A percentile compares a stretch with the other conserved stretches of the same genome.
Conservation (phyloP, 345 rosid species). For the Citrus unshiu region DNA sequence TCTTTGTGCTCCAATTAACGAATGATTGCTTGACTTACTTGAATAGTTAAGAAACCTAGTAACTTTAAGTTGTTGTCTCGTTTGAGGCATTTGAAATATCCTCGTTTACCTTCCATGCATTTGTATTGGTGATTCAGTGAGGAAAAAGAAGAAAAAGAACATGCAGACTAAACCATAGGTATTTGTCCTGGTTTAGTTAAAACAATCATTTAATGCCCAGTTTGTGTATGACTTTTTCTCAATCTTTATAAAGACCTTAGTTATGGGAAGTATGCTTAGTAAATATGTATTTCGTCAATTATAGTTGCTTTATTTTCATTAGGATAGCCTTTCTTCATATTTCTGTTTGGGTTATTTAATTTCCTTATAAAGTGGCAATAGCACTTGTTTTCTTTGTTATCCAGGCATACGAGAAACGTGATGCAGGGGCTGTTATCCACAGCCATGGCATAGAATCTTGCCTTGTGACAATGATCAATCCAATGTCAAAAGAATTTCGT, state of each 20-base stretch:
- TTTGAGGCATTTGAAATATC: background rate
- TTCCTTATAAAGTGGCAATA: background rate
- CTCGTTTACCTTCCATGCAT: background rate
- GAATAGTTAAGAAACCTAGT: background rate
- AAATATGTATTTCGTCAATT: conserved; percentile 3
- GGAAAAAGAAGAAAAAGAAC: background rate
- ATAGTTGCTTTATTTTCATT: background rate
- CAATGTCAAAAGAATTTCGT: conserved; percentile 74
- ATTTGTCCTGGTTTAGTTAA: conserved; percentile 1
- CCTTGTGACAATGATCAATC: conserved; percentile 89
- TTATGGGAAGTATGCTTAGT: background rate
- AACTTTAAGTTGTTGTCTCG: background rate
- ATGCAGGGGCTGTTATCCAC: conserved; percentile 98
- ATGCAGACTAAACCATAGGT: background rate
- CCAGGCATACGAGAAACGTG: conserved; percentile 79
- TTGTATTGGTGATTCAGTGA: background rate
- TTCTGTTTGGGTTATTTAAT: background rate
- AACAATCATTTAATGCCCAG: background rate
- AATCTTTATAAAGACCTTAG: conserved; percentile 2
- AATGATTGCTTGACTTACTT: background rate
- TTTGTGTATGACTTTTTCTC: conserved; percentile 1
- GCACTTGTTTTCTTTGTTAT: conserved; percentile 6
- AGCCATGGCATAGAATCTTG: conserved; percentile 98
- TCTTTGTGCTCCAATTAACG: background rate
- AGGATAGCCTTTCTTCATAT: conserved; percentile 1